Evolutionary conservation across 345 rosid genomes (phyloP), one percentile per base, ranked within the genome.

Genomic region (Citrus unshiu): DNA sequence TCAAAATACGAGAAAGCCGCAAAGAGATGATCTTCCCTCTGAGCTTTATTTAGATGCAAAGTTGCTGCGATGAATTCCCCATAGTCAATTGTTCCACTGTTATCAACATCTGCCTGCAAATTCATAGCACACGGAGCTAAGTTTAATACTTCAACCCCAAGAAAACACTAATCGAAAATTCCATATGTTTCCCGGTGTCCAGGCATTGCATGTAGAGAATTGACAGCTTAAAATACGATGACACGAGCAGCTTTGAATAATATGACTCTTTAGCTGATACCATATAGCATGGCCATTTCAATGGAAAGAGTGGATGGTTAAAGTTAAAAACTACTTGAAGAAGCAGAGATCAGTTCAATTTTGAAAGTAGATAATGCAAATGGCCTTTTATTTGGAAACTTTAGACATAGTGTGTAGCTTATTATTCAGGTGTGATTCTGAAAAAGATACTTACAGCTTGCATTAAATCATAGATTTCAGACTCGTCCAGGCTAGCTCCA

Each of bases 1-100:
- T 92, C 96, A 18, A 92, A 90, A 79, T 87, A 92, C 5, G 92
- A 86, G 80, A 90, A 92, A 57, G 93, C 96, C 34, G 90, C 88
- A 67, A 85, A 81, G 2, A 92, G 85, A 75, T 84, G 86, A 76
- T 89, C 93, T 59, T 89, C 93, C 89, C 54, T 88, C 81, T 84
- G 86, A 39, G 82, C 80, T 40, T 89, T 93, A 82, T 88, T 87
- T 82, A 84, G 84, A 86, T 92, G 91, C 74, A 92, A 51, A 46
- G 97, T 89, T 22, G 93, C 95, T 3, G 83, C 90, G 73, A 93
- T 83, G 83, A 95, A 93, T 77, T 93, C 98, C 32, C 87, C 93
- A 35, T 90, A 93, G 81, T 92, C 91, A 59, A 95, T 88, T 29
- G 93, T 86, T 40, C 97, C 98, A 46, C 86, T 91, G 56, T 91